Conservation (phyloP, 208 protist genomes). For the Acanthamoeba royreba region DNA sequence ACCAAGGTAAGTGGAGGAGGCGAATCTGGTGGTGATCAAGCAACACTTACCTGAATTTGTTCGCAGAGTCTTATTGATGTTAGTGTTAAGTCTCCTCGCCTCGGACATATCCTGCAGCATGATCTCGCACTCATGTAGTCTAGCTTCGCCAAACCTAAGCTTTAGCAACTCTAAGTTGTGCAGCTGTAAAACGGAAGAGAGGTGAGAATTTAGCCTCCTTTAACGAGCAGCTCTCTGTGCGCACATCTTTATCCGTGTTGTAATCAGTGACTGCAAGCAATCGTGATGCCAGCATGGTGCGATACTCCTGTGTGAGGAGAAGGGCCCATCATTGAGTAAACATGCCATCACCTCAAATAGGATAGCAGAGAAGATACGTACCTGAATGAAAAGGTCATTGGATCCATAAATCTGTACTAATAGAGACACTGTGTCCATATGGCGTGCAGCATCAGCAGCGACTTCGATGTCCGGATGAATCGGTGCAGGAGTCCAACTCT, state of each 20-base stretch:
- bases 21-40: not conserved
- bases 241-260: constrained; percentile 31
- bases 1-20: not conserved
- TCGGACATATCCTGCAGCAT: constrained; percentile 36
- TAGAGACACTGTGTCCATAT: not conserved
- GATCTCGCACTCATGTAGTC: constrained; percentile 35
- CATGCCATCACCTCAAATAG: not conserved
- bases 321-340: not conserved
- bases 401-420: constrained; percentile 28
- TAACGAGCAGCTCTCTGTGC: not conserved
- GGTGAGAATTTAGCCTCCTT: too few relatives aligned
- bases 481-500: not conserved
- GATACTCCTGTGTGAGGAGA: not conserved
- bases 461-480: constrained; percentile 21
- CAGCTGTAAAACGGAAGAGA: not conserved
- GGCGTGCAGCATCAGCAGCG: not conserved
- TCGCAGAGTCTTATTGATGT: not conserved
- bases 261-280: not conserved
- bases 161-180: constrained; percentile 24
- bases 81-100: not conserved
- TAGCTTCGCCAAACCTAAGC: not conserved
- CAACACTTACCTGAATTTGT: not conserved
- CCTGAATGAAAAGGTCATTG: constrained; percentile 13
- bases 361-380: not conserved
- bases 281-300: not conserved